phyloP scores from a whole-genome alignment of 148 eudicot species.

The Rhododendron williamsianum region DNA sequence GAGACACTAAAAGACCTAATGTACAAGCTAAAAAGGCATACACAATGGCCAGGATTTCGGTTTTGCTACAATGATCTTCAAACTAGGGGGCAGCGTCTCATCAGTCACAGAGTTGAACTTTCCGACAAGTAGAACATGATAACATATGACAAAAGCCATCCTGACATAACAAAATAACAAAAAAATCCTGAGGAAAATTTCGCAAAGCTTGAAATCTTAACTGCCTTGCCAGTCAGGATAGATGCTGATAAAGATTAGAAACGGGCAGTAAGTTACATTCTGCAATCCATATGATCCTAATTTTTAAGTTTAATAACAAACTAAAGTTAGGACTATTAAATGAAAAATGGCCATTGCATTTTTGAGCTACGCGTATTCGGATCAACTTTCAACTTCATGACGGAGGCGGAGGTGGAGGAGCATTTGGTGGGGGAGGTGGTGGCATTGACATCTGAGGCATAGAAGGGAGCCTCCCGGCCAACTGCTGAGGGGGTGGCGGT shows the following conservation, averaged over 20 bases:
- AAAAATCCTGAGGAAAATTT: not conserved
- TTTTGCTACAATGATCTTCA: not conserved
- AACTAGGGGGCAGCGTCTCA: not conserved
- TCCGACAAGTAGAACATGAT: not conserved
- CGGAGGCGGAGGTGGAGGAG: slow-evolving; percentile 16
- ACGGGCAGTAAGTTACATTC: too few species aligned
- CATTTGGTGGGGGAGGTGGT: slow-evolving; percentile 41
- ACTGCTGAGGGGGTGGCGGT: slow-evolving; percentile 56
- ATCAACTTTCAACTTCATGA: slow-evolving; percentile 9
- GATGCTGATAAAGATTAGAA: not conserved
- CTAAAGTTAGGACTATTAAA: not conserved
- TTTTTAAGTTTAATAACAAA: not conserved
- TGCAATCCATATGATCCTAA: too few species aligned
- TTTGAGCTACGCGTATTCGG: not conserved
- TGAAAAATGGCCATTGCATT: not conserved
- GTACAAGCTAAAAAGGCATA: not conserved
- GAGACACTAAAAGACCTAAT: not conserved
- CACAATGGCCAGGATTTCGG: not conserved
- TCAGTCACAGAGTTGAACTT: not conserved
- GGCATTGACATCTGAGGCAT: slow-evolving; percentile 59
- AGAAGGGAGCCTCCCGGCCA: slow-evolving; percentile 44
- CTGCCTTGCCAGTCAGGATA: not conserved
- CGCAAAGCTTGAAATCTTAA: not conserved
- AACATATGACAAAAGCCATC: not conserved
- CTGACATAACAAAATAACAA: not conserved